Evolutionary conservation across 805 yeast genomes (phyloP).

Genomic region (Suhomyces emberorum): DNA sequence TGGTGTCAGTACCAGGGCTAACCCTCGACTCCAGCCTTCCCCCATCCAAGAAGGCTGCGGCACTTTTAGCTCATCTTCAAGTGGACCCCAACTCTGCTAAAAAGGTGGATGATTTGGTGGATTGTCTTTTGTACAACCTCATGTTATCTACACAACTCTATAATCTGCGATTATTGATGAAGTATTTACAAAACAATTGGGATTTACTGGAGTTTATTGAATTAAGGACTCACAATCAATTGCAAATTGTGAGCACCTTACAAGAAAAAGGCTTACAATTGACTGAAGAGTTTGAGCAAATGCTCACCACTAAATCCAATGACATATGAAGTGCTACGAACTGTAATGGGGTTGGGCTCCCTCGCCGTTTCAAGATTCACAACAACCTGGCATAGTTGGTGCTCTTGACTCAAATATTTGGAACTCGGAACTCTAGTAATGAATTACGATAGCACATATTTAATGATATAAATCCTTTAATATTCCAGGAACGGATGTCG

Average conservation of each 20-base stretch:
- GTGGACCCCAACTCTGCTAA: slow-evolving; percentile 3
- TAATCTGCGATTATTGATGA: slow-evolving; percentile 17
- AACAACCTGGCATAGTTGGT: too few species aligned
- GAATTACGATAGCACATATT: too few species aligned
- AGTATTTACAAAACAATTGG: slow-evolving; percentile 14
- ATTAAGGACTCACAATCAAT: slow-evolving; percentile 16
- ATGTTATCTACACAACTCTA: slow-evolving; percentile 42
- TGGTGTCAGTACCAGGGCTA: slow-evolving; percentile 2
- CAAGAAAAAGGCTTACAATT: slow-evolving; percentile 11
- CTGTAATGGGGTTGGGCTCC: too few species aligned
- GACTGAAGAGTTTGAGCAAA: slow-evolving; percentile 12
- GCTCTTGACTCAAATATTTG: too few species aligned
- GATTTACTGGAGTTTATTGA: slow-evolving; percentile 25
- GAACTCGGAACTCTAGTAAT: too few species aligned
- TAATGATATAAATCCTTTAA: too few species aligned
- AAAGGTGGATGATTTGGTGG: slow-evolving; percentile 66
- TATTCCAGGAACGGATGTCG: too few species aligned
- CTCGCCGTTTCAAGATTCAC: too few species aligned
- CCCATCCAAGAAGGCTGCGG: not conserved
- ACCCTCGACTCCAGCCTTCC: not conserved
- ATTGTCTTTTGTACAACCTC: slow-evolving; percentile 60
- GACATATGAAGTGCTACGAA: too few species aligned
- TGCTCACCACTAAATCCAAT: too few species aligned
- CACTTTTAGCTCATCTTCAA: not conserved
- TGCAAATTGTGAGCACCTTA: slow-evolving; percentile 15